Conservation (phyloP, 768 basidiomycete species). For the Tulasnella sp. region DNA sequence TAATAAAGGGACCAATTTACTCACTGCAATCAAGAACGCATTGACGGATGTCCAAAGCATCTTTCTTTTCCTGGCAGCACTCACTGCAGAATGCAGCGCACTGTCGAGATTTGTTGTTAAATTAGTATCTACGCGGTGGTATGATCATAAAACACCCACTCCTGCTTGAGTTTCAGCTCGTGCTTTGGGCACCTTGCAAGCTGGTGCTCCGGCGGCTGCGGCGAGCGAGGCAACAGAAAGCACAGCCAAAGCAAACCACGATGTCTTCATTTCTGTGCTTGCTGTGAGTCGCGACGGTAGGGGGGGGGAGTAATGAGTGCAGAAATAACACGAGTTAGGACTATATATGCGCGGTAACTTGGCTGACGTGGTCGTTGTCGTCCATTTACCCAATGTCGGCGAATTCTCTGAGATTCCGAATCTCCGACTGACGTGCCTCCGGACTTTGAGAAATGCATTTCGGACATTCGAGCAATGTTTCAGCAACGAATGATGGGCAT, state of each 20-base stretch:
- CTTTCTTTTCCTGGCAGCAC: not conserved
- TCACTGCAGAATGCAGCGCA: not conserved
- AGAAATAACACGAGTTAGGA: not conserved
- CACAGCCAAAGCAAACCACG: not conserved
- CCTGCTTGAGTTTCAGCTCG: not conserved
- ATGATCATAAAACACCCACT: not conserved
- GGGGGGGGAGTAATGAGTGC: not conserved
- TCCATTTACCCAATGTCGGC: not conserved
- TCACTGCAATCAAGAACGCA: not conserved
- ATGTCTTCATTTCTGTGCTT: not conserved
- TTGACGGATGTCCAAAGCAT: not conserved
- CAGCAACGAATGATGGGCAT: not conserved
- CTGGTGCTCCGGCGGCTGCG: not conserved
- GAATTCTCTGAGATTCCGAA: slow-evolving; percentile 4
- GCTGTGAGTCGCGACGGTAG: not conserved
- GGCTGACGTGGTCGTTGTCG: not conserved
- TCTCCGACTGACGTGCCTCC: not conserved
- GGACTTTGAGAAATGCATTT: not conserved
- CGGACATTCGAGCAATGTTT: not conserved
- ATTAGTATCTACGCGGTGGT: not conserved
- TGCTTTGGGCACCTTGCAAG: not conserved
- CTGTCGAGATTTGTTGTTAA: not conserved
- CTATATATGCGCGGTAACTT: not conserved
- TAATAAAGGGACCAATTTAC: not conserved
- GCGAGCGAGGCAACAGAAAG: not conserved